phyloP scores from a whole-genome alignment of 345 rosid genomes.

The Melastoma malabathricum region DNA sequence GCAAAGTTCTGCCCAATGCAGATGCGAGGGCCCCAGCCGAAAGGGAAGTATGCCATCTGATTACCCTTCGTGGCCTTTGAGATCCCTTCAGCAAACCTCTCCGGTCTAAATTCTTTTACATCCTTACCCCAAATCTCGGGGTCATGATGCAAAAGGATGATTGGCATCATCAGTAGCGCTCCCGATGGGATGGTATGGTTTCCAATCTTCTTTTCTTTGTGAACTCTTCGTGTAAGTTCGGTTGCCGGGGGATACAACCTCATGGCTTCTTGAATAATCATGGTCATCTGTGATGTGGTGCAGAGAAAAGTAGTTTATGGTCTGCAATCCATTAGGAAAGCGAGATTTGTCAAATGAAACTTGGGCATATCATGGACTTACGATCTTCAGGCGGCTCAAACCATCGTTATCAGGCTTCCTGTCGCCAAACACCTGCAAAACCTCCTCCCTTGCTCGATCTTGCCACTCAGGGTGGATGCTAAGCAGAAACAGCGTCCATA shows the following conservation, averaged over 20 bases:
- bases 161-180: conserved; percentile 2
- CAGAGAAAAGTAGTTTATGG: no score
- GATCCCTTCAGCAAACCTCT: conserved; percentile 10
- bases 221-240: not conserved
- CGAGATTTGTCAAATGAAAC: no score
- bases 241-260: conserved; percentile 8
- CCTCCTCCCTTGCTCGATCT: conserved; percentile 43
- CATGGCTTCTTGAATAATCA: conserved; percentile 8
- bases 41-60: conserved; percentile 4
- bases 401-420: conserved; percentile 14
- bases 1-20: conserved; percentile 13
- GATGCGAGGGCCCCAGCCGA: conserved; percentile 11
- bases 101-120: conserved; percentile 10
- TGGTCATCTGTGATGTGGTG: conserved; percentile 1
- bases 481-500: conserved; percentile 46
- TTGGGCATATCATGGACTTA: conserved; percentile 10
- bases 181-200: conserved; percentile 3
- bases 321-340: no score
- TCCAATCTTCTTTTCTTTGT: conserved; percentile 4
- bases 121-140: conserved; percentile 7
- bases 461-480: conserved; percentile 48
- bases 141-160: conserved; percentile 9
- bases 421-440: conserved; percentile 30
- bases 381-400: conserved; percentile 32
- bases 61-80: conserved; percentile 7